These are phyloP conservation scores for Wickerhamomyces pijperi DNA, from an alignment of 805 yeast species.

Conservation along the genomic window DNA sequence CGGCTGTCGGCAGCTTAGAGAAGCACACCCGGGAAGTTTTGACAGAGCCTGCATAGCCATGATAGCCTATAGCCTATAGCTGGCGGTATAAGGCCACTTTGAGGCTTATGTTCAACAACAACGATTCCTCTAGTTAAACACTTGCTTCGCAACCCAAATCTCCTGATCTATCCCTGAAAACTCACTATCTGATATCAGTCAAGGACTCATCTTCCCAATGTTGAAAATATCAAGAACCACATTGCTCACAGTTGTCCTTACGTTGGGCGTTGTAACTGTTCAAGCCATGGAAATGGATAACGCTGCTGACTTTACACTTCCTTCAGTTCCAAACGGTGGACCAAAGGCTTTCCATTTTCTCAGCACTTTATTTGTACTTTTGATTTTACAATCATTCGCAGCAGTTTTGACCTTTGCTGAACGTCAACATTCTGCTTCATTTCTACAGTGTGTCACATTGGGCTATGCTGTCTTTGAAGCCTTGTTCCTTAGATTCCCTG, in stretches of 20 bases:
- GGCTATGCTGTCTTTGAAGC: constrained; percentile 47
- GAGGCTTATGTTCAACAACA: no score
- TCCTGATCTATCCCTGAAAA: no score
- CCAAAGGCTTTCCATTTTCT: constrained; percentile 61
- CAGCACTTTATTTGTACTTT: constrained; percentile 31
- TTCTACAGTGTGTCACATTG: constrained; percentile 34
- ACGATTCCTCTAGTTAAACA: no score
- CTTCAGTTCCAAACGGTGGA: constrained; percentile 32
- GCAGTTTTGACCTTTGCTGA: constrained; percentile 46
- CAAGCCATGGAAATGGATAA: constrained; percentile 22
- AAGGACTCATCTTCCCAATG: not conserved
- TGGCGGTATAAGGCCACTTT: no score
- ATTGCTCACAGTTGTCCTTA: not conserved
- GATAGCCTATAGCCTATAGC: no score
- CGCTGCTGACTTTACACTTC: constrained; percentile 21
- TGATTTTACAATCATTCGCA: constrained; percentile 47
- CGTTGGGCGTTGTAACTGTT: not conserved
- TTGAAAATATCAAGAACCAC: not conserved
- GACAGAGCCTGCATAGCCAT: no score
- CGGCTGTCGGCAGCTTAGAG: no score
- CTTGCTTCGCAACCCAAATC: no score
- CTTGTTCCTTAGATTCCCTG: constrained; percentile 49
- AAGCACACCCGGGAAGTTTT: no score
- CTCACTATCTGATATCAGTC: no score
- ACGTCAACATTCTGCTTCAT: constrained; percentile 30